Conservation (phyloP, 2,329 filamentous ascomycete species). For the Colletotrichum lupini region DNA sequence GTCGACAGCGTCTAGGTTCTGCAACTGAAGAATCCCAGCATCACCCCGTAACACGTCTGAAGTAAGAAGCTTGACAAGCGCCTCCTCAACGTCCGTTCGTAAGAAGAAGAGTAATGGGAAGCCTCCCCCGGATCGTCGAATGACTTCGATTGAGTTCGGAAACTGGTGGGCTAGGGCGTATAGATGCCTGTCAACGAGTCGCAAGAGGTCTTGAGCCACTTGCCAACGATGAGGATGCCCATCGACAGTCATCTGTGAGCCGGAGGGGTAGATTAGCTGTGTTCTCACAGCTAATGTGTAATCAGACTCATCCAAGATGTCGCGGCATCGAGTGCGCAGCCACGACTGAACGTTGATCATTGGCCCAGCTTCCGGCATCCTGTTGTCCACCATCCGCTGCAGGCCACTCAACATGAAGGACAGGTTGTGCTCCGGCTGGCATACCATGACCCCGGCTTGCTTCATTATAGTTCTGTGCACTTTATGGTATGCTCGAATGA, state of each 20-base stretch:
- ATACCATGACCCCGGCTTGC: slow-evolving; percentile 64
- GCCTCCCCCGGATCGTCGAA: slow-evolving; percentile 45
- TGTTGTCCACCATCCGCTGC: slow-evolving; percentile 63
- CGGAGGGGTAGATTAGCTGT: slow-evolving; percentile 68
- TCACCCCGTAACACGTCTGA: slow-evolving; percentile 50
- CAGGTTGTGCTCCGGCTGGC: slow-evolving; percentile 71
- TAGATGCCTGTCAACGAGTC: slow-evolving; percentile 51
- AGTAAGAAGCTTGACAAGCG: slow-evolving; percentile 52
- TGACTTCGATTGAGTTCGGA: slow-evolving; percentile 58
- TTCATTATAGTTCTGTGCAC: slow-evolving; percentile 52
- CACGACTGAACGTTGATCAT: slow-evolving; percentile 65
- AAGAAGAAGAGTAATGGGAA: slow-evolving; percentile 71
- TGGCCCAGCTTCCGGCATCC: slow-evolving; percentile 49
- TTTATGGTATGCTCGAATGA: slow-evolving; percentile 50
- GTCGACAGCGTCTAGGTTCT: slow-evolving; percentile 44
- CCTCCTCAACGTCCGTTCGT: slow-evolving; percentile 56
- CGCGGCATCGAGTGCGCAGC: slow-evolving; percentile 61
- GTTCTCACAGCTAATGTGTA: slow-evolving; percentile 64
- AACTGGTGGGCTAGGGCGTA: slow-evolving; percentile 49
- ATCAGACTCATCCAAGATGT: slow-evolving; percentile 75
- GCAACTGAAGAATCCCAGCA: slow-evolving; percentile 44
- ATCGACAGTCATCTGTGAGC: slow-evolving; percentile 59
- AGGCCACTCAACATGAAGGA: slow-evolving; percentile 73
- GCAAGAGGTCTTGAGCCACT: slow-evolving; percentile 53
- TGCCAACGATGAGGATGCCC: slow-evolving; percentile 65